These are phyloP conservation scores for Pelagomonas calceolata DNA, from an alignment of 108 stramenopile species.

Conservation along the genomic window DNA sequence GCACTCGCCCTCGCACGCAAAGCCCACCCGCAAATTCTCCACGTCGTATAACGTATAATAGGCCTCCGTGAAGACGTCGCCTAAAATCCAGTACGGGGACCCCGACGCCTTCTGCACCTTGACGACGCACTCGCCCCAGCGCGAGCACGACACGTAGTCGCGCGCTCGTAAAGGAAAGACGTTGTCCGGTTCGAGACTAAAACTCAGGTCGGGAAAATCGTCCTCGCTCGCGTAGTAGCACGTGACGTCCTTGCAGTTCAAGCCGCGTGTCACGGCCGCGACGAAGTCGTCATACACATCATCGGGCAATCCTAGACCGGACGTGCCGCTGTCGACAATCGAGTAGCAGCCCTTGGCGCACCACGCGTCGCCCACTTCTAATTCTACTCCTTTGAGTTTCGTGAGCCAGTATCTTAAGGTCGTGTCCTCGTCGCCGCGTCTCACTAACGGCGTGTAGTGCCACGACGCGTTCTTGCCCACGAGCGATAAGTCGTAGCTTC, in stretches of 20 bases:
- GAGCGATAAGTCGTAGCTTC: slow-evolving; percentile 19
- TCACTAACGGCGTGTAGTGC: slow-evolving; percentile 22
- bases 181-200: slow-evolving; percentile 12
- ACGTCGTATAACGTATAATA: slow-evolving; percentile 92
- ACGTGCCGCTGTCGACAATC: slow-evolving; percentile 92
- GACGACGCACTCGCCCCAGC: slow-evolving; percentile 21
- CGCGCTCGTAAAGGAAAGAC: slow-evolving; percentile 40
- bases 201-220: slow-evolving; percentile 15
- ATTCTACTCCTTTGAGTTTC: slow-evolving; percentile 13
- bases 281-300: slow-evolving; percentile 22
- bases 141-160: slow-evolving; percentile 30
- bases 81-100: slow-evolving; percentile 67
- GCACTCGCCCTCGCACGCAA: slow-evolving; percentile 43
- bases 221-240: slow-evolving; percentile 15
- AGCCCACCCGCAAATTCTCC: slow-evolving; percentile 61
- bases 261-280: slow-evolving; percentile 11
- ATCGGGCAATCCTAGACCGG: slow-evolving; percentile 71
- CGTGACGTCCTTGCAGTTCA: slow-evolving; percentile 12
- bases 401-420: slow-evolving; percentile 18
- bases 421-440: slow-evolving; percentile 13
- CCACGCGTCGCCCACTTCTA: background rate
- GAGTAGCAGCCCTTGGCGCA: slow-evolving; percentile 33
- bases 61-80: slow-evolving; percentile 87
- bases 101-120: slow-evolving; percentile 23
- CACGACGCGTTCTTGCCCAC: slow-evolving; percentile 16